A percentile compares a stretch with the other conserved stretches of the same genome.
Conservation (phyloP, 805 yeast genomes). For the Zygoascus biomembranicola region DNA sequence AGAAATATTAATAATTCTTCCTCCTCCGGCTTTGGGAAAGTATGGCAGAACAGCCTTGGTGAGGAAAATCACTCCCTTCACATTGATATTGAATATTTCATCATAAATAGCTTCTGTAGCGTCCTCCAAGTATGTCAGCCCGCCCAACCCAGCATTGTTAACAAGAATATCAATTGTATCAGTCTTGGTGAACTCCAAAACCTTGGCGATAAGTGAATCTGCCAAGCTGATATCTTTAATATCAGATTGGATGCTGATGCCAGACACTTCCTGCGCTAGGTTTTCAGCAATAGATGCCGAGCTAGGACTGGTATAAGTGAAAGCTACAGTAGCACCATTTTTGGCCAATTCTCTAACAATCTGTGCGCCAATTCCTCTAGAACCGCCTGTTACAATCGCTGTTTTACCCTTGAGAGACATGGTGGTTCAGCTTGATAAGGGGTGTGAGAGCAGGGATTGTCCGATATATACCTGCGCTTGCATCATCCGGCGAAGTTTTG, state of each 20-base stretch:
- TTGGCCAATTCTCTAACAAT: conserved; percentile 40
- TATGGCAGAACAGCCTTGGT: conserved; percentile 12
- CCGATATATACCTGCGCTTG: neutral
- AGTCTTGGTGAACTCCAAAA: neutral
- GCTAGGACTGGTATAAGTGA: conserved; percentile 10
- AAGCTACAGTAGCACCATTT: conserved; percentile 36
- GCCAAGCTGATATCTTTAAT: conserved; percentile 6
- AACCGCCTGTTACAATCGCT: conserved; percentile 39
- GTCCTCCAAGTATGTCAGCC: conserved; percentile 4
- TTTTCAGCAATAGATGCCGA: conserved; percentile 8
- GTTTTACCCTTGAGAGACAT: conserved; percentile 26
- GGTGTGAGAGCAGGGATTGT: neutral
- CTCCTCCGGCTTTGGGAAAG: conserved; percentile 7
- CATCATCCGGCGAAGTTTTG: neutral
- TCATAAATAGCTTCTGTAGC: conserved; percentile 12
- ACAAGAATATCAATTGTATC: conserved; percentile 26
- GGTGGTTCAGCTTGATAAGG: neutral
- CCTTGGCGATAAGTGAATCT: conserved; percentile 4
- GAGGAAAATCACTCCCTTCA: conserved; percentile 13
- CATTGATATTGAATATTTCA: conserved; percentile 8
- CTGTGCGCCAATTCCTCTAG: conserved; percentile 45
- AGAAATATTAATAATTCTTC: conserved; percentile 14
- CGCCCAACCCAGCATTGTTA: conserved; percentile 30
- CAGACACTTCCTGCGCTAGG: conserved; percentile 6
- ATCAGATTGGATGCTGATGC: conserved; percentile 10